Percentiles rank a stretch among this genome's conserved stretches.
Evolutionary conservation across 2,329 filamentous ascomycete genomes (phyloP).

Genomic region (Exutisphaerella laricina): DNA sequence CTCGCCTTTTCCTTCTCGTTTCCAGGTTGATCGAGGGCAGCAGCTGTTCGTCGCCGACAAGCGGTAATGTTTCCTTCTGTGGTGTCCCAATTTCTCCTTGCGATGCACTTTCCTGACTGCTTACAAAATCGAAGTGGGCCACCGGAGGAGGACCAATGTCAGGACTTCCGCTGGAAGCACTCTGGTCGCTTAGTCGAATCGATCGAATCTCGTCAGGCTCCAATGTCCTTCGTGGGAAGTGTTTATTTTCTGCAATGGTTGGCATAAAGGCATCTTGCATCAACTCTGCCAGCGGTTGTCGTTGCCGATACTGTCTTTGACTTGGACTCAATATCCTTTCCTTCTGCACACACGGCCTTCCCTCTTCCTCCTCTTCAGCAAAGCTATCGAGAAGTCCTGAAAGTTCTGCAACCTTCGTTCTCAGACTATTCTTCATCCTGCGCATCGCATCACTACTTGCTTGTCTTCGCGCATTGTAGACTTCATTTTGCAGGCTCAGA

Average conservation of each 20-base stretch:
- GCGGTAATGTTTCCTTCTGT: conserved; percentile 22
- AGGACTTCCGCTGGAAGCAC: conserved; percentile 53
- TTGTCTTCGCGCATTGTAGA: conserved; percentile 54
- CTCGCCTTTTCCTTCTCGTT: conserved; percentile 48
- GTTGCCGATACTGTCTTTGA: conserved; percentile 28
- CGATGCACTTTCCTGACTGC: neutral
- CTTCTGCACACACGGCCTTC: conserved; percentile 8
- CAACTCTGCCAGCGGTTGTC: conserved; percentile 29
- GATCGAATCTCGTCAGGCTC: conserved; percentile 54
- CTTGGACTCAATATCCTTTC: conserved; percentile 20
- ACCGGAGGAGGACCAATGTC: conserved; percentile 59
- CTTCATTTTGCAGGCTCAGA: conserved; percentile 61
- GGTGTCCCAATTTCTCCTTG: neutral
- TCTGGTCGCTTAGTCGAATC: conserved; percentile 47
- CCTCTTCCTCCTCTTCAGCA: conserved; percentile 38
- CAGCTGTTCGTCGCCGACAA: conserved; percentile 31
- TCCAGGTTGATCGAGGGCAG: conserved; percentile 46
- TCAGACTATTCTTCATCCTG: conserved; percentile 64
- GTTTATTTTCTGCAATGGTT: conserved; percentile 65
- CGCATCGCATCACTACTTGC: conserved; percentile 59
- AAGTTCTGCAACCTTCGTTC: conserved; percentile 67
- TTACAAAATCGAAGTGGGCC: conserved; percentile 43
- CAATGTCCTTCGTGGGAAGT: conserved; percentile 61
- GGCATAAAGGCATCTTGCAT: conserved; percentile 46
- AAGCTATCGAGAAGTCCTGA: conserved; percentile 61